Evolutionary conservation across 2,329 filamentous ascomycete genomes (phyloP).

Genomic region (Aspergillus aculeatus): DNA sequence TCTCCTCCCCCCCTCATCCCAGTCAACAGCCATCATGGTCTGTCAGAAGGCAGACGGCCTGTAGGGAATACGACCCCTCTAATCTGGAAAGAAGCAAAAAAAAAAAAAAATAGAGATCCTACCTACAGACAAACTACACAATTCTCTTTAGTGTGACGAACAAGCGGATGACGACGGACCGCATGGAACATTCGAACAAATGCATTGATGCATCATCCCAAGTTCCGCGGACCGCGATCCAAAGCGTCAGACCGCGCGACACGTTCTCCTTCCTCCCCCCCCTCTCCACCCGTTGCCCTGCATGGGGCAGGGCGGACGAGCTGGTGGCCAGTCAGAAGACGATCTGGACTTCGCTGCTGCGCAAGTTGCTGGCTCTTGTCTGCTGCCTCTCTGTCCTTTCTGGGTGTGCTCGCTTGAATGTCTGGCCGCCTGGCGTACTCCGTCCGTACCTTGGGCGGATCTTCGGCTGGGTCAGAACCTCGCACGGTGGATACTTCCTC

Average conservation of each 20-base stretch:
- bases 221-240: neutral
- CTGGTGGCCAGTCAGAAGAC: neutral
- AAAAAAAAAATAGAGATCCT: too few relatives aligned
- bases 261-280: slow-evolving; percentile 1
- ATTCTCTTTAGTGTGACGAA: neutral
- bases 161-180: neutral
- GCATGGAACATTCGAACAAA: neutral
- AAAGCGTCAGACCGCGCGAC: neutral
- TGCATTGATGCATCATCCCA: neutral
- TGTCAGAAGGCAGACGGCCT: neutral
- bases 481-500: slow-evolving; percentile 16
- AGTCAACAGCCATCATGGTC: neutral
- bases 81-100: neutral
- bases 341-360: neutral
- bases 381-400: neutral
- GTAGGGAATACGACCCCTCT: neutral
- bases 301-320: neutral
- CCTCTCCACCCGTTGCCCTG: slow-evolving; percentile 9
- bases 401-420: too few relatives aligned
- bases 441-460: slow-evolving; percentile 12
- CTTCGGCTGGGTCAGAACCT: slow-evolving; percentile 19
- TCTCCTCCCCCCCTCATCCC: neutral
- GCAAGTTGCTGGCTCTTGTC: neutral
- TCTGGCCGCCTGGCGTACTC: neutral
- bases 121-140: neutral